Evolutionary conservation across 306 rosid genomes (phyloP).

Genomic region (Castanea mollissima): DNA sequence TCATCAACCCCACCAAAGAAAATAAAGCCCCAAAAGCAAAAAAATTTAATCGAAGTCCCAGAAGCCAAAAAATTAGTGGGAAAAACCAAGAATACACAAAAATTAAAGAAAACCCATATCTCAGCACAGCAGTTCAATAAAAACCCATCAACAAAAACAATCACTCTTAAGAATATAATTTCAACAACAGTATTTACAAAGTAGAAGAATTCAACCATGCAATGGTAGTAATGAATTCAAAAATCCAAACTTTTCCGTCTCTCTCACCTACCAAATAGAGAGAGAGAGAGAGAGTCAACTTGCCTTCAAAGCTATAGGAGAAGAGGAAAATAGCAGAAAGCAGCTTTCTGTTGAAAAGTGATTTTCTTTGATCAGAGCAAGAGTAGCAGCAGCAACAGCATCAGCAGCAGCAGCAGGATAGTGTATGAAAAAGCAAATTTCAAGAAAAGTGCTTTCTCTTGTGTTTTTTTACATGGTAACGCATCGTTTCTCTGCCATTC

Average conservation of each 20-base stretch:
- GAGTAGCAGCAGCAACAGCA: background rate
- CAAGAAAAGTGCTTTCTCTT: background rate
- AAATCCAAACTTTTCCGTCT: conserved; percentile 14
- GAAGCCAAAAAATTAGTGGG: background rate
- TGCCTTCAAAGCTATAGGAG: conserved; percentile 31
- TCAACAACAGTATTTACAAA: background rate
- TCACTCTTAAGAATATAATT: background rate
- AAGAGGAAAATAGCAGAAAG: conserved; percentile 20
- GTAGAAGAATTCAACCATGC: background rate
- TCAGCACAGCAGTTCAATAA: conserved; percentile 15
- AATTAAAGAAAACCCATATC: conserved; percentile 15
- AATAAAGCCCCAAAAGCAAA: background rate
- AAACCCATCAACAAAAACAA: background rate
- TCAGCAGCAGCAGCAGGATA: background rate
- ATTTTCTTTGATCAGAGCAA: background rate
- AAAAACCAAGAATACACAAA: background rate
- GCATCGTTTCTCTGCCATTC: background rate
- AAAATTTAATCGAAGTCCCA: background rate
- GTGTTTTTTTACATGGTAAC: background rate
- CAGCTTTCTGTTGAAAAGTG: conserved; percentile 7
- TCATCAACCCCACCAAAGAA: background rate
- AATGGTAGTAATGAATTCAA: conserved; percentile 13
- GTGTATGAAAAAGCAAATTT: conserved; percentile 6
- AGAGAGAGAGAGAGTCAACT: background rate
- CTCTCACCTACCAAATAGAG: background rate